A percentile compares a stretch with the other conserved stretches of the same genome.
Conservation (phyloP, 1,284 basidiomycete species). For the Paramarasmius palmivorus region DNA sequence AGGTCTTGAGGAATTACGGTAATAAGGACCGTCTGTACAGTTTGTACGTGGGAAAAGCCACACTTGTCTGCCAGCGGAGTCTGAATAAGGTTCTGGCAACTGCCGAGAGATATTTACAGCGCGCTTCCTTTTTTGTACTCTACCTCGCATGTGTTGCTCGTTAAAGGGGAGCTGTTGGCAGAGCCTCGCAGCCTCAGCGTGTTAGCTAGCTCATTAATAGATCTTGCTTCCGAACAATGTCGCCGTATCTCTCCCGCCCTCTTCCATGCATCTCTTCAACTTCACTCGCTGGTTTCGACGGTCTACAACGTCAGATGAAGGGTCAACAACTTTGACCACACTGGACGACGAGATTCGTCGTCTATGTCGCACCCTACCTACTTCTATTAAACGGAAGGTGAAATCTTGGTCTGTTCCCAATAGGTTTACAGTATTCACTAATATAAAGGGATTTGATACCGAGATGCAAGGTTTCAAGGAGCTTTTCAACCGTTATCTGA, state of each 20-base stretch:
- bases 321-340: not conserved
- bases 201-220: not conserved
- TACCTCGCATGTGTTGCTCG: not conserved
- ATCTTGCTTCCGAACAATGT: not conserved
- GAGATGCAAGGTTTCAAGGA: slow-evolving; percentile 99
- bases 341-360: slow-evolving; percentile 3
- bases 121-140: not conserved
- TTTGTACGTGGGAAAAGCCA: not conserved
- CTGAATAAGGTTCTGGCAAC: slow-evolving; percentile 10
- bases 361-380: slow-evolving; percentile 2
- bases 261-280: too few relatives aligned
- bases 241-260: too few relatives aligned
- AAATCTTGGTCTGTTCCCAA: too few relatives aligned
- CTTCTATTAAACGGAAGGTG: slow-evolving; percentile 10
- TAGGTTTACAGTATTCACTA: too few relatives aligned
- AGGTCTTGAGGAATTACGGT: slow-evolving; percentile 30
- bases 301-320: not conserved
- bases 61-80: not conserved
- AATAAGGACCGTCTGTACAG: not conserved
- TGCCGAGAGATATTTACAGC: not conserved
- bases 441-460: slow-evolving; percentile 85
- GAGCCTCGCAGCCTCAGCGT: not conserved
- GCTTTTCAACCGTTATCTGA: slow-evolving; percentile 96
- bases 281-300: too few relatives aligned
- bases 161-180: not conserved